Percentiles rank a stretch among this genome's conserved stretches.
Evolutionary conservation across 176 grass and related monocot genomes (phyloP).

Genomic region (Juncus effusus): DNA sequence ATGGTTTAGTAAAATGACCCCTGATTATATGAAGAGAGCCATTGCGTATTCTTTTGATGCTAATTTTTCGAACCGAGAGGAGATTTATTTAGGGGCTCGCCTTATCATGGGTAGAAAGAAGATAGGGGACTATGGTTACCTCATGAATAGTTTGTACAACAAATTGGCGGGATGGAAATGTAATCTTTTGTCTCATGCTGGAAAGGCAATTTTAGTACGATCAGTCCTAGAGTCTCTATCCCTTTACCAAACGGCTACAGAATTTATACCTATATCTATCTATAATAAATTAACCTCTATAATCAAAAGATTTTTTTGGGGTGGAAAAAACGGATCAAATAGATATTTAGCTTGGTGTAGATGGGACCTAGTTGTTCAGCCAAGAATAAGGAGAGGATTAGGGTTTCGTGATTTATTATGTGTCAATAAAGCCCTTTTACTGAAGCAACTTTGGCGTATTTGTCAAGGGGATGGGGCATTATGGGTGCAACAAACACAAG

Average conservation of each 20-base stretch:
- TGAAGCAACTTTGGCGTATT: neutral
- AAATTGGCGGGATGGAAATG: neutral
- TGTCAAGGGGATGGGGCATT: neutral
- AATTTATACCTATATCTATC: neutral
- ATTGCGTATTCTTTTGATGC: neutral
- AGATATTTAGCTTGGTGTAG: neutral
- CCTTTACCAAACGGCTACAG: neutral
- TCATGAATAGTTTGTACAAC: neutral
- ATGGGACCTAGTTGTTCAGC: neutral
- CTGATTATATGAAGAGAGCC: neutral
- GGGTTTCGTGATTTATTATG: neutral
- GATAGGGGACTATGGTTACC: rapidly evolving
- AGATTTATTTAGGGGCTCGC: neutral
- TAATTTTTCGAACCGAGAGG: neutral
- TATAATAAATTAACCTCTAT: neutral
- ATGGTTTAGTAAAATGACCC: neutral
- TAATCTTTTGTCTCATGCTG: neutral
- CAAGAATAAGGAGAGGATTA: neutral
- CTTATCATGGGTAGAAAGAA: neutral
- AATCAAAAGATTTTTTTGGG: neutral
- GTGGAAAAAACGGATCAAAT: neutral
- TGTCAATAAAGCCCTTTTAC: neutral
- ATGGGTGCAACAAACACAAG: neutral
- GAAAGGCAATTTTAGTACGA: neutral
- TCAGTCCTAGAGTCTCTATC: neutral